These are phyloP conservation scores for Phyllostachys edulis DNA, from an alignment of 176 grass and related monocot species.

Conservation along the genomic window DNA sequence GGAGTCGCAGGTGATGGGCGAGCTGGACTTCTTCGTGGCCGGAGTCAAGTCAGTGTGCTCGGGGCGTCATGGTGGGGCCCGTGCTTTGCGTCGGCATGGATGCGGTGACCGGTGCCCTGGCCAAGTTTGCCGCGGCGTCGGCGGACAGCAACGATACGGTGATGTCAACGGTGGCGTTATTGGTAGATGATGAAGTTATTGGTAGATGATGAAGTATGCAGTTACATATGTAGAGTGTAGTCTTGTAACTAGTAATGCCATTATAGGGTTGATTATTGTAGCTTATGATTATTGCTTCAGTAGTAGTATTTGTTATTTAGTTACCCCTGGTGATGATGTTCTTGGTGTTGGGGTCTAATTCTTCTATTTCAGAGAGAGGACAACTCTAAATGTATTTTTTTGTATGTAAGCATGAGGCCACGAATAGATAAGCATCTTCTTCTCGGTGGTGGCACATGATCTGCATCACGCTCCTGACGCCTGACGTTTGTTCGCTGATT, in stretches of 20 bases:
- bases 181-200: background rate
- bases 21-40: slow-evolving; percentile 80
- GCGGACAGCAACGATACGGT: slow-evolving; percentile 42
- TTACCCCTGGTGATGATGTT: background rate
- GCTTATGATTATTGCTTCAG: slow-evolving; percentile 4
- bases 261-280: slow-evolving; percentile 10
- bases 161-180: slow-evolving; percentile 9
- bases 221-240: background rate
- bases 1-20: slow-evolving; percentile 77
- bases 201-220: slow-evolving; percentile 9
- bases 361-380: too few relatives aligned
- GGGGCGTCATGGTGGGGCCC: slow-evolving; percentile 53
- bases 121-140: slow-evolving; percentile 43
- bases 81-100: slow-evolving; percentile 71
- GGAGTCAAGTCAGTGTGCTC: slow-evolving; percentile 64
- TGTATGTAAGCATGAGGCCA: too few relatives aligned
- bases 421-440: too few relatives aligned
- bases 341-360: background rate
- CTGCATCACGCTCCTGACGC: too few relatives aligned
- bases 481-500: too few relatives aligned
- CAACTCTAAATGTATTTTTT: too few relatives aligned
- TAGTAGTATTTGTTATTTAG: background rate
- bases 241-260: slow-evolving; percentile 31
- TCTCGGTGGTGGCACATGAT: too few relatives aligned
- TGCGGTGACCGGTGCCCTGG: slow-evolving; percentile 55